Conservation (phyloP, 164 flowering plant genomes). For the Aristolochia contorta region DNA sequence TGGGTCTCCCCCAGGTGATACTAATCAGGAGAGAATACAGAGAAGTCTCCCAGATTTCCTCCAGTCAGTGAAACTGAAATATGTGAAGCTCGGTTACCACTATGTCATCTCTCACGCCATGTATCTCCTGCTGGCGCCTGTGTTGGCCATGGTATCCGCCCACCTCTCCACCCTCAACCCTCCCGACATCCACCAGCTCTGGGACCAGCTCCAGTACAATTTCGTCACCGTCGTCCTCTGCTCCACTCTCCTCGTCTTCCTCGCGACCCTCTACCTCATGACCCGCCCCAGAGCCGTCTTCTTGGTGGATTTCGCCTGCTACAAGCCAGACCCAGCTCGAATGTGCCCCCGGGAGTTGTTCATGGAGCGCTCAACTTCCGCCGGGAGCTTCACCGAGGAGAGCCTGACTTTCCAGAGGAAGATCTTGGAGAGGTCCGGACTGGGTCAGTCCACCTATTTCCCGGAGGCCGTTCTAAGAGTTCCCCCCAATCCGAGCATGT, state of each 20-base stretch:
- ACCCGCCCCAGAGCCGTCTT: slow-evolving; percentile 66
- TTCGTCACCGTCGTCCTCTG: slow-evolving; percentile 40
- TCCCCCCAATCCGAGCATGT: slow-evolving; percentile 60
- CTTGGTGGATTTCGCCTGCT: slow-evolving; percentile 64
- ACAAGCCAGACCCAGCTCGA: slow-evolving; percentile 59
- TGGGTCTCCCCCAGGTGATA: background rate
- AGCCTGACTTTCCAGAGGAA: slow-evolving; percentile 55
- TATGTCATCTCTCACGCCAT: slow-evolving; percentile 53
- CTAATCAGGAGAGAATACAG: background rate
- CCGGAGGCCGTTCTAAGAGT: slow-evolving; percentile 47
- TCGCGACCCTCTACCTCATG: slow-evolving; percentile 54
- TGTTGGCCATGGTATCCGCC: slow-evolving; percentile 36
- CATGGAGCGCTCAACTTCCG: slow-evolving; percentile 36
- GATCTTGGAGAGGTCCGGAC: slow-evolving; percentile 59
- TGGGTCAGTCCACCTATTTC: slow-evolving; percentile 64
- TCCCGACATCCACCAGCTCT: slow-evolving; percentile 36
- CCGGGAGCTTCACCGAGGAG: slow-evolving; percentile 44
- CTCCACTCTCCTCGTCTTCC: slow-evolving; percentile 48
- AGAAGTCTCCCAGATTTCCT: slow-evolving; percentile 44
- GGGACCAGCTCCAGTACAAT: slow-evolving; percentile 52
- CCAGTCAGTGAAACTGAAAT: slow-evolving; percentile 42
- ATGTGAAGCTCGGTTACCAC: slow-evolving; percentile 66
- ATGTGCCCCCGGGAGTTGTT: slow-evolving; percentile 56
- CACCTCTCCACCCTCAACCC: slow-evolving; percentile 49
- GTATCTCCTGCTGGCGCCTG: slow-evolving; percentile 42